Conservation (phyloP, 305 asterid species). For the Rubia peregrina region DNA sequence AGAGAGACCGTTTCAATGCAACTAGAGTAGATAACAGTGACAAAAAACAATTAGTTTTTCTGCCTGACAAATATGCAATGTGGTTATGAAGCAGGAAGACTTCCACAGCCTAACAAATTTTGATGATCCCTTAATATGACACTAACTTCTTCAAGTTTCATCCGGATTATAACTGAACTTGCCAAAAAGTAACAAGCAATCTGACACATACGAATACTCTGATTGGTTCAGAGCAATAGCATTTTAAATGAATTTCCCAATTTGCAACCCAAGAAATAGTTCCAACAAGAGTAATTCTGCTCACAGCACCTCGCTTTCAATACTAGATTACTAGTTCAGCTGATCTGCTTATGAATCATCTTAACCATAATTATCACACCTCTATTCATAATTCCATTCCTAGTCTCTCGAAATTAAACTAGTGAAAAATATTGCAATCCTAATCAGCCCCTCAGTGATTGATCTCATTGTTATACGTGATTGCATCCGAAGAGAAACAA, state of each 20-base stretch:
- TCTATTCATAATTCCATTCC: not conserved
- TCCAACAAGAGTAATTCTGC: not conserved
- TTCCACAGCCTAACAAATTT: not conserved
- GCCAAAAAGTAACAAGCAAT: not conserved
- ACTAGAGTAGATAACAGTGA: not conserved
- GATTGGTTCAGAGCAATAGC: not conserved
- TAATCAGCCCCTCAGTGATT: not conserved
- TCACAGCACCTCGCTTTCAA: not conserved
- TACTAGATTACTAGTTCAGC: not conserved
- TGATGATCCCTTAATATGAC: not conserved
- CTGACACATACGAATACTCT: not conserved
- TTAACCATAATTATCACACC: not conserved
- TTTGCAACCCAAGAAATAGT: not conserved
- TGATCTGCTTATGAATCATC: not conserved
- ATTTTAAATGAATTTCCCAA: not conserved
- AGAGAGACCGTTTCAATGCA: not conserved
- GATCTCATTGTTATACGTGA: not conserved
- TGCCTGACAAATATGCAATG: not conserved
- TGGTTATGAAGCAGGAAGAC: not conserved
- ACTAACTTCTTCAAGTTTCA: not conserved
- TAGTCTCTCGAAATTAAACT: not conserved
- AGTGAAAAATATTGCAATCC: not conserved
- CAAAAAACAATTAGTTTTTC: not conserved
- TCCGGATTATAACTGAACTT: not conserved
- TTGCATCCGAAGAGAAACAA: not conserved